Conservation (phyloP, 768 basidiomycete genomes). For the Boletellus emodensis region DNA sequence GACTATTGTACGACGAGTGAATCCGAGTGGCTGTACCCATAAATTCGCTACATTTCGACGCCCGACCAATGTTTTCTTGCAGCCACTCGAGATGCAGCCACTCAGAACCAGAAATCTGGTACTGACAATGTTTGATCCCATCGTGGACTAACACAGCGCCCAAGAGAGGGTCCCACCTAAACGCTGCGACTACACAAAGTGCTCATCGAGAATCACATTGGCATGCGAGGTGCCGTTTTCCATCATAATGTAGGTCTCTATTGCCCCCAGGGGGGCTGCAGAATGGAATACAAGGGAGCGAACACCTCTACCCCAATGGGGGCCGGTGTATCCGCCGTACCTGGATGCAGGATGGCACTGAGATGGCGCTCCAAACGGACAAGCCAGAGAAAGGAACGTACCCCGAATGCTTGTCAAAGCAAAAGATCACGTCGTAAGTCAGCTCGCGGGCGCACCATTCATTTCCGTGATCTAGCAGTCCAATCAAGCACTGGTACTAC, state of each 20-base stretch:
- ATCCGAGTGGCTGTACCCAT: no score
- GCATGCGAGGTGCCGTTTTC: slow-evolving; percentile 58
- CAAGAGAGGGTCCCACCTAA: neutral
- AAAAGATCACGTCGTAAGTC: slow-evolving; percentile 60
- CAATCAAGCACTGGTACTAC: neutral
- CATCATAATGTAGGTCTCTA: slow-evolving; percentile 64
- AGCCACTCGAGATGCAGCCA: no score
- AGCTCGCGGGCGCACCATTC: slow-evolving; percentile 76
- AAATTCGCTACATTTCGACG: no score
- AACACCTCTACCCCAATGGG: slow-evolving; percentile 61
- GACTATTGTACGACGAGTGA: no score
- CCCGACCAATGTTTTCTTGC: no score
- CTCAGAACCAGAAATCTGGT: no score
- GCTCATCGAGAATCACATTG: slow-evolving; percentile 44
- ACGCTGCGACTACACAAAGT: slow-evolving; percentile 26
- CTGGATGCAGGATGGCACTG: slow-evolving; percentile 29
- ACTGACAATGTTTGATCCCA: no score
- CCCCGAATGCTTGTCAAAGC: slow-evolving; percentile 77
- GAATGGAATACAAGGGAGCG: slow-evolving; percentile 60
- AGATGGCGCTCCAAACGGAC: neutral
- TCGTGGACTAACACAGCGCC: no score
- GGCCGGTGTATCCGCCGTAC: slow-evolving; percentile 56
- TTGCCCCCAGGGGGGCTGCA: slow-evolving; percentile 38
- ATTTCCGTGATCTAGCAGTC: slow-evolving; percentile 60
- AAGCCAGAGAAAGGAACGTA: slow-evolving; percentile 21